Conservation (phyloP, 768 basidiomycete species). For the Tylopilus plumbeoviolaceoides region DNA sequence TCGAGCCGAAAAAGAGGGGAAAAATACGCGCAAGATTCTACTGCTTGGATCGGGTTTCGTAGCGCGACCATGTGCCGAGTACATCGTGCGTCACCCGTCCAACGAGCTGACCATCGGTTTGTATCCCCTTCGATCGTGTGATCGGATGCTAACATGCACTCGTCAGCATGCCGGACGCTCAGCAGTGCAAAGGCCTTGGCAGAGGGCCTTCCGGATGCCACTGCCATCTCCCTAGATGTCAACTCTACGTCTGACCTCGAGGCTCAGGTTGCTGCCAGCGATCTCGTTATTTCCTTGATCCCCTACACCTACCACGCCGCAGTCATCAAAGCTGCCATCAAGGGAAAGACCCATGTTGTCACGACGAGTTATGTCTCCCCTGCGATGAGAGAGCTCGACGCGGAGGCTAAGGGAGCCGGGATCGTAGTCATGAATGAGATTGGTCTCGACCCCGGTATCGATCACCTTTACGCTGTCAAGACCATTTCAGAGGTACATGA, state of each 20-base stretch:
- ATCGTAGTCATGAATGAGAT: constrained; percentile 97
- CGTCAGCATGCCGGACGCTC: constrained; percentile 82
- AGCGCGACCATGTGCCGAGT: constrained; percentile 91
- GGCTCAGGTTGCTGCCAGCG: constrained; percentile 76
- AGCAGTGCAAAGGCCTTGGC: constrained; percentile 67
- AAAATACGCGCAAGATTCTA: constrained; percentile 60
- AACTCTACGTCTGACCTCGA: constrained; percentile 67
- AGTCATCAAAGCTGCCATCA: constrained; percentile 85
- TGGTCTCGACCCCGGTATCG: constrained; percentile 93
- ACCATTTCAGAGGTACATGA: constrained; percentile 90
- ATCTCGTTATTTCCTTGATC: constrained; percentile 94
- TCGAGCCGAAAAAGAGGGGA: constrained; percentile 41
- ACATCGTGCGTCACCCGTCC: constrained; percentile 73
- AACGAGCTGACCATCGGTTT: constrained; percentile 84
- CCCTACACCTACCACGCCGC: constrained; percentile 88
- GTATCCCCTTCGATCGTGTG: constrained; percentile 16
- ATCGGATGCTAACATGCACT: constrained; percentile 1
- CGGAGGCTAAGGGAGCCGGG: constrained; percentile 76
- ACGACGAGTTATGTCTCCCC: constrained; percentile 95
- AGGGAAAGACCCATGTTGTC: constrained; percentile 85
- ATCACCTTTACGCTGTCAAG: constrained; percentile 92
- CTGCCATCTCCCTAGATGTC: constrained; percentile 80
- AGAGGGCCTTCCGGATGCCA: constrained; percentile 62
- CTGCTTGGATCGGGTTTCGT: constrained; percentile 94
- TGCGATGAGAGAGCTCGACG: constrained; percentile 83